A percentile compares a stretch with the other conserved stretches of the same genome.
phyloP scores from a whole-genome alignment of 1,139 yeast species.

The Pichia kudriavzevii region DNA sequence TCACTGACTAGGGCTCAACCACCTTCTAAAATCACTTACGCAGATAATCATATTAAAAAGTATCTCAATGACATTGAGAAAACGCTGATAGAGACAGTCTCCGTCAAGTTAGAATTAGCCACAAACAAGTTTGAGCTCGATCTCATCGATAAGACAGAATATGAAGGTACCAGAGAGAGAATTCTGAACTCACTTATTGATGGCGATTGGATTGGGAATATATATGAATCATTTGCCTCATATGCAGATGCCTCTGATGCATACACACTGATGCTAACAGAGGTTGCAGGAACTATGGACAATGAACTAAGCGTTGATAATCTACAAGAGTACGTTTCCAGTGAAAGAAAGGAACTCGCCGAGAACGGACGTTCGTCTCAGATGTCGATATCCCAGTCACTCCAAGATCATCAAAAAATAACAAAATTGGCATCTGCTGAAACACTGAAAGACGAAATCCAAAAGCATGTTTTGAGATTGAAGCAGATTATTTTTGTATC shows the following conservation, averaged over 20 bases:
- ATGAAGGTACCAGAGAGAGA: constrained; percentile 7
- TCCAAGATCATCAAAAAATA: not conserved
- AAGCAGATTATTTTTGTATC: constrained; percentile 22
- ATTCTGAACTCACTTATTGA: constrained; percentile 7
- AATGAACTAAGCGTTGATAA: constrained; percentile 9
- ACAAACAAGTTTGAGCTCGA: constrained; percentile 10
- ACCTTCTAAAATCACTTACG: constrained; percentile 7
- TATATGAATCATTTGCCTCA: constrained; percentile 9
- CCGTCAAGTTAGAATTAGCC: constrained; percentile 13
- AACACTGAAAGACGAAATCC: constrained; percentile 2
- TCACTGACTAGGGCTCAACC: constrained; percentile 11
- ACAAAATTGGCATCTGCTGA: not conserved
- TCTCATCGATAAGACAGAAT: constrained; percentile 13
- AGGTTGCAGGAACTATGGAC: constrained; percentile 1
- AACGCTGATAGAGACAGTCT: constrained; percentile 14
- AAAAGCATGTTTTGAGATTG: constrained; percentile 3
- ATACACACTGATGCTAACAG: constrained; percentile 2
- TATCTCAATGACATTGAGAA: constrained; percentile 10
- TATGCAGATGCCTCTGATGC: constrained; percentile 10
- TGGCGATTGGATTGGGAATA: constrained; percentile 2
- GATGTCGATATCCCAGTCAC: constrained; percentile 2
- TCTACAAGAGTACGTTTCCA: constrained; percentile 7
- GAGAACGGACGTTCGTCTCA: not conserved
- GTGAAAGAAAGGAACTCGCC: constrained; percentile 4
- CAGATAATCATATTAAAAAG: constrained; percentile 7